A percentile compares a stretch with the other conserved stretches of the same genome.
These are phyloP conservation scores for Alternaria consortialis DNA, from an alignment of 2,329 filamentous ascomycete genomes.

Conservation along the genomic window DNA sequence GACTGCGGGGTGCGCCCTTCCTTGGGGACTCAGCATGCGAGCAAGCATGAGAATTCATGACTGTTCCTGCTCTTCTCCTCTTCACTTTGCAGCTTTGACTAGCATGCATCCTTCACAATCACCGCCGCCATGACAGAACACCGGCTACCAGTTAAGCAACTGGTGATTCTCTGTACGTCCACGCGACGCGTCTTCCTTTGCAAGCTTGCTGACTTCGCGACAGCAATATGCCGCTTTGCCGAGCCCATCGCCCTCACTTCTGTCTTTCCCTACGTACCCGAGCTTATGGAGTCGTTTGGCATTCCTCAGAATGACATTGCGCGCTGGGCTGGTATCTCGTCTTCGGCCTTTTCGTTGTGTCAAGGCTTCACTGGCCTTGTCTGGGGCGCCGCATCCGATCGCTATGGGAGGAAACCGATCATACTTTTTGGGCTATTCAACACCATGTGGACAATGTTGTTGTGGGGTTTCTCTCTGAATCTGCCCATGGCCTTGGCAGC, in stretches of 20 bases:
- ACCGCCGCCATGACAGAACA: slow-evolving; percentile 47
- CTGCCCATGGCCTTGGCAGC: slow-evolving; percentile 81
- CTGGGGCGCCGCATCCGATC: slow-evolving; percentile 86
- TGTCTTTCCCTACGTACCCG: slow-evolving; percentile 91
- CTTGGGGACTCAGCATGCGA: slow-evolving; percentile 17
- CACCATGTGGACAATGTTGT: slow-evolving; percentile 81
- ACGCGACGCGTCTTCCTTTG: neutral
- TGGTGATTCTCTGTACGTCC: slow-evolving; percentile 50
- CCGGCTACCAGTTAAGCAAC: slow-evolving; percentile 51
- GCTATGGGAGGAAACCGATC: slow-evolving; percentile 84
- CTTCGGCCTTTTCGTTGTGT: slow-evolving; percentile 79
- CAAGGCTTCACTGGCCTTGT: slow-evolving; percentile 84
- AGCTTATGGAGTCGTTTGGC: slow-evolving; percentile 54
- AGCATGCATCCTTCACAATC: slow-evolving; percentile 18
- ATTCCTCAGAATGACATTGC: slow-evolving; percentile 53
- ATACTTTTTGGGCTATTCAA: slow-evolving; percentile 76
- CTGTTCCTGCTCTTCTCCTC: slow-evolving; percentile 2
- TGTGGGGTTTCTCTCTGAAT: slow-evolving; percentile 85
- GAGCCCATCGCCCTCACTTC: slow-evolving; percentile 93
- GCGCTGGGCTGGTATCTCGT: slow-evolving; percentile 86
- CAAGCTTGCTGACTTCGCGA: slow-evolving; percentile 15
- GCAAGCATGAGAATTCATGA: slow-evolving; percentile 8
- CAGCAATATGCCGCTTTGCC: slow-evolving; percentile 90
- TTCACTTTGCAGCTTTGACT: neutral
- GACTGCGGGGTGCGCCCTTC: slow-evolving; percentile 26